Percentiles rank a stretch among this genome's conserved stretches.
phyloP scores from a whole-genome alignment of 805 yeast genomes.

The Yarrowia keelungensis region DNA sequence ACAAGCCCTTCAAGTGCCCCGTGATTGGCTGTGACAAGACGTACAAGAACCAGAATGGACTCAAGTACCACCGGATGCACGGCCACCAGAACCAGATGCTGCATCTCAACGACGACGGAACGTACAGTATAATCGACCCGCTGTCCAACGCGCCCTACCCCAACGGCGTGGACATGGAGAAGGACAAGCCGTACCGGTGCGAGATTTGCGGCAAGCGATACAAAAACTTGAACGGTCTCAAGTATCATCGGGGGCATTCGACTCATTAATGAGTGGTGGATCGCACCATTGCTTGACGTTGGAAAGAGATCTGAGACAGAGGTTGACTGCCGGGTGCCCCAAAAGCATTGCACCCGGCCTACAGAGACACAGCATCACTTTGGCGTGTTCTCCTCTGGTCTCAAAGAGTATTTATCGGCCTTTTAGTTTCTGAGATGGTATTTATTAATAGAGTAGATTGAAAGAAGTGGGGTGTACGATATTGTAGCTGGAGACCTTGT shows the following conservation, averaged over 20 bases:
- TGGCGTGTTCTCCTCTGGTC: too few species aligned
- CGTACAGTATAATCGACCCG: slow-evolving; percentile 91
- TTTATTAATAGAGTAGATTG: slow-evolving; percentile 39
- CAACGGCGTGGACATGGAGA: slow-evolving; percentile 87
- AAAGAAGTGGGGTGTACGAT: not conserved
- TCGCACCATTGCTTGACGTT: too few species aligned
- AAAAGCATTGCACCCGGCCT: too few species aligned
- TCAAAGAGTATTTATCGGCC: slow-evolving; percentile 32
- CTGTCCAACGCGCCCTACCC: slow-evolving; percentile 79
- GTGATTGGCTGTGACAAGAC: slow-evolving; percentile 98
- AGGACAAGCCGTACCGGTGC: slow-evolving; percentile 97
- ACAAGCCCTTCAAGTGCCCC: slow-evolving; percentile 96
- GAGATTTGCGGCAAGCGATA: slow-evolving; percentile 98
- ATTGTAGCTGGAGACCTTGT: too few species aligned
- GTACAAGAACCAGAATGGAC: slow-evolving; percentile 95
- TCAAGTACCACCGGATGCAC: slow-evolving; percentile 92
- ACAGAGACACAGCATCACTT: too few species aligned
- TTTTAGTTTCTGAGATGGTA: slow-evolving; percentile 37
- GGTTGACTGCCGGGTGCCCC: too few species aligned
- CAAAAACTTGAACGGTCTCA: slow-evolving; percentile 93
- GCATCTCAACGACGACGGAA: slow-evolving; percentile 90
- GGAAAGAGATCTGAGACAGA: too few species aligned
- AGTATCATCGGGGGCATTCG: slow-evolving; percentile 98
- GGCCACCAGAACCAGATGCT: slow-evolving; percentile 97
- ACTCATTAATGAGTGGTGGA: slow-evolving; percentile 64